Evolutionary conservation across 2,329 filamentous ascomycete species (phyloP), one percentile per base, ranked within the genome.

Genomic region (Penicillium sp.): DNA sequence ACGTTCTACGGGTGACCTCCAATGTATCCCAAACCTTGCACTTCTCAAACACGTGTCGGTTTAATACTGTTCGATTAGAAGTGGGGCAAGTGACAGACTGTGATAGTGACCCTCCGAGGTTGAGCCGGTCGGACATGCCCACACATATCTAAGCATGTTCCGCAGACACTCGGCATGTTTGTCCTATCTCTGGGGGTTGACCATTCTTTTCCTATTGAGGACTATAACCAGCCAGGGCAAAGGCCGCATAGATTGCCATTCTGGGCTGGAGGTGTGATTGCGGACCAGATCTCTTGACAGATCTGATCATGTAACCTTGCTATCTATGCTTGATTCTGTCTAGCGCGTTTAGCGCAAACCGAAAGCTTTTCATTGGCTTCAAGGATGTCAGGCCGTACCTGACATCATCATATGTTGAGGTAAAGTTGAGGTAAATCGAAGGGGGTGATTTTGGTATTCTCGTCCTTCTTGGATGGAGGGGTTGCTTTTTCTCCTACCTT

Each of bases 261-360:
- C 7, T 49, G 25, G 4, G 10, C 15, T 19, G 43, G 21, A 50
- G 45, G 53, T 23, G 44, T 21, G 10, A n/a, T 47, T 7, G 38
- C 45, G 38, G 53, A 27, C 21, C 17, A 55, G 36, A 43, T 55
- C 36, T 42, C 17, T 50, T 50, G 31, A 50, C 45, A 36, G 21
- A 43, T 42, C 38, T 29, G 45, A 50, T 50, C 29, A 29, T 47
- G 23, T 25, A 45, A 27, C 36, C 1, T 23, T 47, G 10, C 31
- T 29, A 35, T 21, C 50, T 38, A 29, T 47, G 8, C 50, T 53
- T 19, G 17, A 29, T 27, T 45, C 39, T 45, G 31, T 27, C 41
- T 53, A 53, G 41, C 23, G 29, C 8, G 17, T 31, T 36, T 4
- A 27, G n/a, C n/a, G 23, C 31, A 19, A 27, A 19, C 4, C 12